These are phyloP conservation scores for Dacryopinax spathularia DNA, from an alignment of 768 basidiomycete genomes.

Conservation along the genomic window DNA sequence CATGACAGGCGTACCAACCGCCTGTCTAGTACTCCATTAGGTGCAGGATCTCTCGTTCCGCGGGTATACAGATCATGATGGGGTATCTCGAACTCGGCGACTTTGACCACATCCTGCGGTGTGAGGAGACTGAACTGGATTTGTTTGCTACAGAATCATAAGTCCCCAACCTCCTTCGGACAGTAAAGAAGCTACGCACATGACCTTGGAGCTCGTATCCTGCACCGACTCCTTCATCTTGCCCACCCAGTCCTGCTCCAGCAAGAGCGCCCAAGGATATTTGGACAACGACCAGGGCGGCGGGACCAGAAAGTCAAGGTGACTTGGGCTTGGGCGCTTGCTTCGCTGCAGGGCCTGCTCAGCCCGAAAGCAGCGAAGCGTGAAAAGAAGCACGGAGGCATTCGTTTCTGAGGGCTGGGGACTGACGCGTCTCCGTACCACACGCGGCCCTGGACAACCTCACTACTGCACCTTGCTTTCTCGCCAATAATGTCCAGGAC, in stretches of 20 bases:
- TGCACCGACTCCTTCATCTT: conserved; percentile 71
- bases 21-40: conserved; percentile 83
- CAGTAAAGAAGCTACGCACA: conserved; percentile 37
- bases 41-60: conserved; percentile 68
- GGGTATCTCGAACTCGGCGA: conserved; percentile 93
- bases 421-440: conserved; percentile 11
- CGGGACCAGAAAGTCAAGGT: not conserved
- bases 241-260: not conserved
- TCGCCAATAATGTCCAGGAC: conserved; percentile 67
- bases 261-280: not conserved
- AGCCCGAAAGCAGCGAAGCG: not conserved
- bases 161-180: conserved; percentile 5
- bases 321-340: not conserved
- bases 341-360: too few relatives aligned
- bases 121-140: conserved; percentile 90
- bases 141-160: conserved; percentile 52
- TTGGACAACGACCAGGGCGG: not conserved
- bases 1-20: conserved; percentile 50
- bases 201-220: conserved; percentile 68
- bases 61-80: conserved; percentile 82
- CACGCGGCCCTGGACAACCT: conserved; percentile 12
- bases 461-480: not conserved
- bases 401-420: not conserved
- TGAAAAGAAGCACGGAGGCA: conserved; percentile 5
- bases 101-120: conserved; percentile 87